Evolutionary conservation across 2,329 filamentous ascomycete species (phyloP).

Genomic region (Phialemonium atrogriseum): DNA sequence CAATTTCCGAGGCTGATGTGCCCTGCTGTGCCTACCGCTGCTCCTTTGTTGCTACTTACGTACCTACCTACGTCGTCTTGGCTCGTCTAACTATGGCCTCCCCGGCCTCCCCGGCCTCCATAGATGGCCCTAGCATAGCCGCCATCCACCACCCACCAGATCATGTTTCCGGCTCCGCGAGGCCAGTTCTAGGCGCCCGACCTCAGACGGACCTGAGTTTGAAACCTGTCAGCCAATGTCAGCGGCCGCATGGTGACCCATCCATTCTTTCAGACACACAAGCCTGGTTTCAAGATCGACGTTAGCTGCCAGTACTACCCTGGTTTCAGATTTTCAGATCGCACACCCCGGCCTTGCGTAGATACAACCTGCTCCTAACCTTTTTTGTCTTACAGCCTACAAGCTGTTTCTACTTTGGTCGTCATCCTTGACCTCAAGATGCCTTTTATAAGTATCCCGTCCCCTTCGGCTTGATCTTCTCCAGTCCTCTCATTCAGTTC

Average conservation of each 20-base stretch:
- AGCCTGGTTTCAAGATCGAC: conserved; percentile 41
- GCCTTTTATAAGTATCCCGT: conserved; percentile 17
- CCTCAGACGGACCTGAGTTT: conserved; percentile 40
- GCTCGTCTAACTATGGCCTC: not conserved
- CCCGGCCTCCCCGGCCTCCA: conserved; percentile 11
- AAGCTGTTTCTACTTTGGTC: conserved; percentile 1
- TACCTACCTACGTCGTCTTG: not conserved
- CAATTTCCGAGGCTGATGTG: no score
- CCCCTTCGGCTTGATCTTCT: conserved; percentile 16
- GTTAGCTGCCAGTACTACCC: conserved; percentile 22
- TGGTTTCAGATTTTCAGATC: conserved; percentile 24
- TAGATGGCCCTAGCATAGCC: conserved; percentile 19
- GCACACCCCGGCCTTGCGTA: not conserved
- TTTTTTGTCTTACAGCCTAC: no score
- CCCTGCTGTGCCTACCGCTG: no score
- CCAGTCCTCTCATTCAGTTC: conserved; percentile 28
- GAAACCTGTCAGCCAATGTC: conserved; percentile 41
- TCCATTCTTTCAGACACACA: conserved; percentile 40
- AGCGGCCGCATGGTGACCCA: conserved; percentile 29
- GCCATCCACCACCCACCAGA: conserved; percentile 21
- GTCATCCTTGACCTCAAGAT: not conserved
- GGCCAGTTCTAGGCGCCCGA: conserved; percentile 33
- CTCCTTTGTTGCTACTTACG: no score
- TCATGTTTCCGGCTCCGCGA: conserved; percentile 11
- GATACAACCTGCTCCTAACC: no score